Evolutionary conservation across 768 basidiomycete species (phyloP), one percentile per base, ranked within the genome.

Genomic region (Mycena polygramma): DNA sequence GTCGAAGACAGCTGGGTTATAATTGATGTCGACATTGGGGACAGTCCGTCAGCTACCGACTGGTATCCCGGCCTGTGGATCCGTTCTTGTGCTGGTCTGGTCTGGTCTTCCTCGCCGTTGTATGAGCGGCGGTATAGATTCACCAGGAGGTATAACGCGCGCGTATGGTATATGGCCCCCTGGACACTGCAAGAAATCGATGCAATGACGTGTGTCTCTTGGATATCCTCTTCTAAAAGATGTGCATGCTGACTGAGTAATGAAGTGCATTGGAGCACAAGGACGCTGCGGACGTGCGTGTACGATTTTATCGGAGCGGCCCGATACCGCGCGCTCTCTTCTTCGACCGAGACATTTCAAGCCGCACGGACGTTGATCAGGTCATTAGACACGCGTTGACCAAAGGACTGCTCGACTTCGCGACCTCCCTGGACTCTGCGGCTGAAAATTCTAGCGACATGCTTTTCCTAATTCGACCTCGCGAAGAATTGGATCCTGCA

Each of bases 101-200:
- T 66, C n/a, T 66, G 65, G 65, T 49, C 57, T 14, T 66, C 65
- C 2, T 37, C 65, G n/a, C 65, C 57, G 14, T 9, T 19, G 35
- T 7, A 49, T 1, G 17, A 41, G 26, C 57, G 55, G 19, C 30
- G 22, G 15, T 26, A 30, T 17, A 24, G 22, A 6, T 57, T 66
- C 45, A 57, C 0, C 0, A 51, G 7, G 0, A 55, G 39, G 2
- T 57, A 22, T 48, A 7, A 4, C 4, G 54, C 53, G 19, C 24
- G 6, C 30, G 20, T 58, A 4, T 66, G 65, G 65, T 58, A 46
- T 9, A 66, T 66, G 55, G 15, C 1, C 1, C 65, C 65, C 2
- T 66, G 65, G 65, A 4, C 43, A 5, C 13, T 19, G 8, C 24
- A 7, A 22, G 65, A 66, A 20, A 57, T 66, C 4, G 54, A 7